A percentile compares a stretch with the other conserved stretches of the same genome.
phyloP scores from a whole-genome alignment of 75 land plant species.

The Picea glauca region DNA sequence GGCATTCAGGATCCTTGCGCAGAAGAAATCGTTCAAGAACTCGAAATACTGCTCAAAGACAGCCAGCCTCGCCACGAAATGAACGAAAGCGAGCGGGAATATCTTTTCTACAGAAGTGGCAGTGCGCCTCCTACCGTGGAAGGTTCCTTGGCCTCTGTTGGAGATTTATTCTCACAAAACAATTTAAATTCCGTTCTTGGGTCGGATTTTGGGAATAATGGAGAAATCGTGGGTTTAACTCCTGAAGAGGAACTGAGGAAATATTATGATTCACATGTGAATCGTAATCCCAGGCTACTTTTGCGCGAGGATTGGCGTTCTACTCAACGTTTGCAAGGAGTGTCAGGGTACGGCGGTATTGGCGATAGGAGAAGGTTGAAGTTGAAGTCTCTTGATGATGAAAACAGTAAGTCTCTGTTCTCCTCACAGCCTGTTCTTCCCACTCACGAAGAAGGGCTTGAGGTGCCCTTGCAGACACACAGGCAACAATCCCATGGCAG shows the following conservation, averaged over 20 bases:
- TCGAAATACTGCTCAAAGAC: too few relatives aligned
- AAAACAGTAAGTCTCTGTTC: slow-evolving; percentile 42
- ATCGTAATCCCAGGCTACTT: slow-evolving; percentile 70
- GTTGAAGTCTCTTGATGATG: slow-evolving; percentile 59
- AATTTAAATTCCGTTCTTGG: slow-evolving; percentile 12
- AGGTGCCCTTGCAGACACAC: slow-evolving; percentile 41
- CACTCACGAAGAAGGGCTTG: slow-evolving; percentile 85
- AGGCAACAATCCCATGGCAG: slow-evolving; percentile 13
- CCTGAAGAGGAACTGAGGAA: slow-evolving; percentile 67
- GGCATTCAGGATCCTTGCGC: too few relatives aligned
- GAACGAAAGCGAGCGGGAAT: slow-evolving; percentile 32
- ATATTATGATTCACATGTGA: slow-evolving; percentile 66
- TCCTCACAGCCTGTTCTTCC: slow-evolving; percentile 50
- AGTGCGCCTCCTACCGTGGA: slow-evolving; percentile 97
- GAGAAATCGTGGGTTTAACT: slow-evolving; percentile 2
- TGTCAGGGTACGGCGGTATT: slow-evolving; percentile 26
- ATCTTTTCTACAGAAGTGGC: slow-evolving; percentile 65
- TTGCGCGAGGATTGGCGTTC: slow-evolving; percentile 57
- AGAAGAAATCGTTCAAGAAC: too few relatives aligned
- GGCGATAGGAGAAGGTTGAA: slow-evolving; percentile 45
- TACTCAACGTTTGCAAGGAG: slow-evolving; percentile 46
- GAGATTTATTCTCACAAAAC: slow-evolving; percentile 35
- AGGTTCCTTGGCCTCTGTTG: slow-evolving; percentile 73
- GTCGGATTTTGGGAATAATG: slow-evolving; percentile 15
- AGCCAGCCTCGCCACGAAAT: slow-evolving; percentile 39